Conservation (phyloP, 192 early-diverging fungal genomes). For the Coemansia sp. region DNA sequence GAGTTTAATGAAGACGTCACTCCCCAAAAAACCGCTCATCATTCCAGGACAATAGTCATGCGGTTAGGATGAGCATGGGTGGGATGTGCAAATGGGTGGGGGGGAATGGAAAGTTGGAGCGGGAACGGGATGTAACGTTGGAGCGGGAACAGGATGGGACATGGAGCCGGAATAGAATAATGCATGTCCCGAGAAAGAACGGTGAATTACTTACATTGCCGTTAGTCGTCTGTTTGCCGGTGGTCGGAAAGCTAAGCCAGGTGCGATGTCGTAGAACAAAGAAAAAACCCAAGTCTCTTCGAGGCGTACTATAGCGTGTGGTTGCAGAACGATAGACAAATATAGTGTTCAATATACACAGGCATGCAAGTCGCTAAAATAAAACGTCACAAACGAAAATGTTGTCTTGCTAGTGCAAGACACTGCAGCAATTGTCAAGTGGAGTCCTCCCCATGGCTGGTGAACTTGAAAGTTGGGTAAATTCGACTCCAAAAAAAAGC, state of each 20-base stretch:
- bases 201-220: neutral
- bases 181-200: too few species aligned
- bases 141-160: too few species aligned
- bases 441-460: neutral
- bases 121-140: too few species aligned
- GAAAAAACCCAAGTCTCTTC: neutral
- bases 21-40: neutral
- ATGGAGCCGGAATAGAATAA: neutral
- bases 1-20: neutral
- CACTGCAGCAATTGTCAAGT: neutral
- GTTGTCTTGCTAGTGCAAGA: neutral
- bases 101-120: neutral
- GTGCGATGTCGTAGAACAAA: too few species aligned
- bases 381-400: neutral
- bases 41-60: neutral
- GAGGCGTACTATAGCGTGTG: slow-evolving; percentile 15
- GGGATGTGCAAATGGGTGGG: neutral
- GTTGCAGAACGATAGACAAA: slow-evolving; percentile 9
- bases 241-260: too few species aligned
- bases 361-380: neutral
- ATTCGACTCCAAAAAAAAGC: neutral
- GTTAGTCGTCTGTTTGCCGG: too few species aligned
- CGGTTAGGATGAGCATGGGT: too few species aligned
- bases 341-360: slow-evolving; percentile 19
- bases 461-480: neutral